Conservation (phyloP, 345 rosid genomes). For the Erucastrum elatum region DNA sequence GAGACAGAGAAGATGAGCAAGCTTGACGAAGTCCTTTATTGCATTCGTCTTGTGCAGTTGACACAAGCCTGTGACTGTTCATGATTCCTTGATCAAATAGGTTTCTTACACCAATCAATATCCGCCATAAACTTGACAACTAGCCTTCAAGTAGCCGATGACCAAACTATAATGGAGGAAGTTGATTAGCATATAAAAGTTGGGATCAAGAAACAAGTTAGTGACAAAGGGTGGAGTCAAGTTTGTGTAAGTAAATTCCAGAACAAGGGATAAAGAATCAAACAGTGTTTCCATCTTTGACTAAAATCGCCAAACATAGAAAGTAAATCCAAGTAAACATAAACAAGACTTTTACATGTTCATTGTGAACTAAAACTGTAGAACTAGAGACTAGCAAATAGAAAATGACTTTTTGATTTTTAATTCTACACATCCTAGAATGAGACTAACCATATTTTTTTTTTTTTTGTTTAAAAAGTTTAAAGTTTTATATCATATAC, state of each 20-base stretch:
- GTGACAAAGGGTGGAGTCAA: not conserved
- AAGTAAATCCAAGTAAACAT: not conserved
- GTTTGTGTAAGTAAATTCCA: not conserved
- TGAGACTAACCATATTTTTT: not conserved
- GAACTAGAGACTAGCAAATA: no score
- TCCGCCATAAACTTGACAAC: not conserved
- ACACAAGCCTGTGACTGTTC: conserved; percentile 36
- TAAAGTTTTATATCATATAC: no score
- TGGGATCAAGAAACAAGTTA: not conserved
- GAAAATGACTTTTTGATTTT: no score
- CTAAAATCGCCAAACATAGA: not conserved
- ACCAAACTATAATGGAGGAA: not conserved
- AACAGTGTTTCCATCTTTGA: not conserved
- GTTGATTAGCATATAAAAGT: not conserved
- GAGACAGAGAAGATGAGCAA: conserved; percentile 39
- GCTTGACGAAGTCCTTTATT: conserved; percentile 40
- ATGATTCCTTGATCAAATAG: no score
- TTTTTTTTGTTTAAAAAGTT: no score
- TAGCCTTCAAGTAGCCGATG: conserved; percentile 4
- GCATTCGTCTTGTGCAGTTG: conserved; percentile 42
- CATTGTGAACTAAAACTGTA: not conserved
- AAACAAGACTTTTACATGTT: not conserved
- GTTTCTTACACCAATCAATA: conserved; percentile 22
- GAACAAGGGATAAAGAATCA: not conserved
- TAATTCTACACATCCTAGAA: not conserved